Base-by-base conservation (phyloP, 805 yeast species). In the Barnettozyma botsteinii region DNA sequence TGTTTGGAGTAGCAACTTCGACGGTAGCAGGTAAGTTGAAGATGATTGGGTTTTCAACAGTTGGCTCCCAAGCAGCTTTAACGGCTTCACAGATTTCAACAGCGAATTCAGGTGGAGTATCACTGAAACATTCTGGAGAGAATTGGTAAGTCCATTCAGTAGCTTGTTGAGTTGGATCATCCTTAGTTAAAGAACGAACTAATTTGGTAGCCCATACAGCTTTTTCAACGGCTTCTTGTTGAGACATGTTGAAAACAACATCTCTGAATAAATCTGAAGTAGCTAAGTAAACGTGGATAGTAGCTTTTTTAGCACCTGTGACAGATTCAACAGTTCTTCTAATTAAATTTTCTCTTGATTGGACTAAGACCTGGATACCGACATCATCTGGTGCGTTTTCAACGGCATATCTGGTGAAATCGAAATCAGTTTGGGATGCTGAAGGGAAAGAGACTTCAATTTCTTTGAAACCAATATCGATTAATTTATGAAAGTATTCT, bases 21-120 rank as follows among this genome's bases (percentile, higher is more conserved):
- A 82, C 88, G 20, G 91, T 82, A 35, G 89, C 88, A 17, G 91
- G 91, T 51, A 82, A 67, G 65, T 82, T 82, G 69, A 82, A 82
- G 50, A 82, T 80, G 48, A 82, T 78, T 49, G 89, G 89, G 48
- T 75, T 70, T 46, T 80, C 85, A 7, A 49, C 78, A n/a, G 84
- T 70, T 48, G 91, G 91, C 52, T 72, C 86, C 91, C 91, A 82
- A 9, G 79, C 87, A 13, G 69, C 70, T 64, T 79, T 81, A 31
- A 82, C 91, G 17, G 88, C 89, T 59, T 81, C 86, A 62, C 91
- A 82, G 46, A 82, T 77, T 58, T 80, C 82, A 26, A 82, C 72
- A 4, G 87, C 85, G 53, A 77, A 82, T 40, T 81, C 86, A 27
- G 76, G 70, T 25, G 84, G 84, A 22, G 91, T 78, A 57, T 81